Conservation (phyloP, 805 yeast genomes). For the Candida ipomoeae region DNA sequence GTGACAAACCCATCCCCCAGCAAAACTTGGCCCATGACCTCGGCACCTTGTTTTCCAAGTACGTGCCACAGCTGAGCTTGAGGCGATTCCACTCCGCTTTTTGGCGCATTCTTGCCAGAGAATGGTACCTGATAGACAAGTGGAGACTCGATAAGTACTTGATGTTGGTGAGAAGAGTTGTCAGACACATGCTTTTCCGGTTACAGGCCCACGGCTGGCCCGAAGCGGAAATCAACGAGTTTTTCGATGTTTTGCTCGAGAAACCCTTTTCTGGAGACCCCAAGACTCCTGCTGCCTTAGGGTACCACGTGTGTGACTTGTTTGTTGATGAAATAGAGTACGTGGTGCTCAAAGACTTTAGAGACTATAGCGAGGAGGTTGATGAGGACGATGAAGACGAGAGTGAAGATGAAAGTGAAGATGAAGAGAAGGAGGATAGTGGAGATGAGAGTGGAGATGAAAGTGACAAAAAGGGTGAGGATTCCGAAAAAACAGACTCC, state of each 20-base stretch:
- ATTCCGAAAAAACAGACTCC: constrained; percentile 16
- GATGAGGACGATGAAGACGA: constrained; percentile 22
- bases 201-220: constrained; percentile 52
- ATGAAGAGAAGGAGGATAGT: constrained; percentile 11
- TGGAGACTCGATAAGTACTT: constrained; percentile 86
- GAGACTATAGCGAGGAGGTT: constrained; percentile 38
- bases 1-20: constrained; percentile 91
- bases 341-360: constrained; percentile 48
- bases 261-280: constrained; percentile 56
- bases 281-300: constrained; percentile 66
- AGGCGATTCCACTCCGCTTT: constrained; percentile 62
- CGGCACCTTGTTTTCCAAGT: constrained; percentile 51
- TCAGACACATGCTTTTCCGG: constrained; percentile 60
- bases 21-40: constrained; percentile 73
- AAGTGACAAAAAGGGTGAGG: constrained; percentile 20
- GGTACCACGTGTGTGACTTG: constrained; percentile 82
- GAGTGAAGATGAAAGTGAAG: not conserved
- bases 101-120: constrained; percentile 72
- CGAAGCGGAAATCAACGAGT: constrained; percentile 40
- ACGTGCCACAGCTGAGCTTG: constrained; percentile 41
- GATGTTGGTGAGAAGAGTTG: constrained; percentile 71
- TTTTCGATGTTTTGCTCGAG: constrained; percentile 38
- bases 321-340: constrained; percentile 79
- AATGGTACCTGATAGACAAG: constrained; percentile 83
- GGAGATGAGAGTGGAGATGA: constrained; percentile 34